Evolutionary conservation across 257 asterid genomes (phyloP).

Genomic region (Solanum pinnatisectum): DNA sequence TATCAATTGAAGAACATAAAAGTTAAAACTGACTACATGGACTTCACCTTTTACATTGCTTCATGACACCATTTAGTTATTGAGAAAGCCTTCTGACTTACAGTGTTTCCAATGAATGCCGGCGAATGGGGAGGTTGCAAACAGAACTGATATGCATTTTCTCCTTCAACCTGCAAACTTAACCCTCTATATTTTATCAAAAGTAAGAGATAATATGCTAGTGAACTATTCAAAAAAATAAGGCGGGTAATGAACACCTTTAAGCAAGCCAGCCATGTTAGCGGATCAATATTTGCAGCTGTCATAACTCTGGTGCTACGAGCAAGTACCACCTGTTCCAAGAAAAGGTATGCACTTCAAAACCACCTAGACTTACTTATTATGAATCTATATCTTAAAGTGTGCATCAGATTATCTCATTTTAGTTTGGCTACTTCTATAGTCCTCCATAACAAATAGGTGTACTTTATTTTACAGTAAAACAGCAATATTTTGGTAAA

Average conservation of each 20-base stretch:
- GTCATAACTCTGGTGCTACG: slow-evolving; percentile 87
- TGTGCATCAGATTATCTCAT: neutral
- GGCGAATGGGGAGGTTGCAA: slow-evolving; percentile 92
- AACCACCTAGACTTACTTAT: neutral
- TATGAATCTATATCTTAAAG: neutral
- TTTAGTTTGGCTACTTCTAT: neutral
- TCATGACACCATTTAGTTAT: neutral
- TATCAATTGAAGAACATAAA: neutral
- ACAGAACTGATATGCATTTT: slow-evolving; percentile 80
- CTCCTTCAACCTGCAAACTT: slow-evolving; percentile 61
- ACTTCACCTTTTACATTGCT: neutral
- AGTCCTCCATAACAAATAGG: neutral
- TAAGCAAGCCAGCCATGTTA: slow-evolving; percentile 65
- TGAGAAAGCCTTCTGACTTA: slow-evolving; percentile 23
- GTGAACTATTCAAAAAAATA: neutral
- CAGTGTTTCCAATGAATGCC: slow-evolving; percentile 97
- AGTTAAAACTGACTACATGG: neutral
- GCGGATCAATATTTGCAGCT: slow-evolving; percentile 60
- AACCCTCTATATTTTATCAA: neutral
- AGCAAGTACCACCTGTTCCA: slow-evolving; percentile 80
- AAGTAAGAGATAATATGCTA: neutral
- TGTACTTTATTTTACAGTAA: neutral
- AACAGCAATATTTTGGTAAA: neutral
- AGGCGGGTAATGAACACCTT: slow-evolving; percentile 37
- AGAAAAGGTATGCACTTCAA: neutral